Conservation (phyloP, 75 land plant species). For the Larix kaempferi region DNA sequence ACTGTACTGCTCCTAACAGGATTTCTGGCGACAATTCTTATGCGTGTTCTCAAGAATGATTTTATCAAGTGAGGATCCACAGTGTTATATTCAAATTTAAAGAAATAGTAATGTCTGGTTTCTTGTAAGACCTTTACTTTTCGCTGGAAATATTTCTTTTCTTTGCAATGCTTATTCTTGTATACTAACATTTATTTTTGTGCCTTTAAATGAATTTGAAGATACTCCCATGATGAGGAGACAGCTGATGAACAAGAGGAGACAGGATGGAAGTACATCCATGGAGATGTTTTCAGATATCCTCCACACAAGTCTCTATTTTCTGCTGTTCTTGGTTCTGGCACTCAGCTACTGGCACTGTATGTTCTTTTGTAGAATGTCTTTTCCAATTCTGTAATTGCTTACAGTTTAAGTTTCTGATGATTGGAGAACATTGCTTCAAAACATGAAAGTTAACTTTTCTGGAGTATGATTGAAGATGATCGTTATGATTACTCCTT, state of each 20-base stretch:
- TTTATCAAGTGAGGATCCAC: conserved; percentile 52
- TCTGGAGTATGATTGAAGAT: not conserved
- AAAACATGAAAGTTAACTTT: not conserved
- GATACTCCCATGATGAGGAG: conserved; percentile 68
- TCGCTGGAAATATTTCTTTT: not conserved
- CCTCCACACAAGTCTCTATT: conserved; percentile 67
- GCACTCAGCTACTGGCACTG: conserved; percentile 70
- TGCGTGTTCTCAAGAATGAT: conserved; percentile 91
- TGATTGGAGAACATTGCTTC: not conserved
- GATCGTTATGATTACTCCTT: not conserved
- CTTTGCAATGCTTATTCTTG: not conserved
- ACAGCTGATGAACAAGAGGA: conserved; percentile 68
- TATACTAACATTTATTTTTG: not conserved
- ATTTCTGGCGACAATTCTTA: conserved; percentile 70
- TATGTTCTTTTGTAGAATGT: conserved; percentile 25
- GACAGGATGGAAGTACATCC: conserved; percentile 86
- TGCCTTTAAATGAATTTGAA: conserved; percentile 15
- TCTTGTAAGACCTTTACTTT: not conserved
- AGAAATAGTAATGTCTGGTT: conserved; percentile 1
- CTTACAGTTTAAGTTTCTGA: not conserved
- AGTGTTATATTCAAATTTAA: no score
- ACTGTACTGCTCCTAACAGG: conserved; percentile 76
- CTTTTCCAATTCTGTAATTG: not conserved
- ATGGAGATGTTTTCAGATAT: conserved; percentile 81
- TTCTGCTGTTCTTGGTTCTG: conserved; percentile 70